Evolutionary conservation across 441 rosid genomes (phyloP).

Genomic region (Flueggea neowawraea): DNA sequence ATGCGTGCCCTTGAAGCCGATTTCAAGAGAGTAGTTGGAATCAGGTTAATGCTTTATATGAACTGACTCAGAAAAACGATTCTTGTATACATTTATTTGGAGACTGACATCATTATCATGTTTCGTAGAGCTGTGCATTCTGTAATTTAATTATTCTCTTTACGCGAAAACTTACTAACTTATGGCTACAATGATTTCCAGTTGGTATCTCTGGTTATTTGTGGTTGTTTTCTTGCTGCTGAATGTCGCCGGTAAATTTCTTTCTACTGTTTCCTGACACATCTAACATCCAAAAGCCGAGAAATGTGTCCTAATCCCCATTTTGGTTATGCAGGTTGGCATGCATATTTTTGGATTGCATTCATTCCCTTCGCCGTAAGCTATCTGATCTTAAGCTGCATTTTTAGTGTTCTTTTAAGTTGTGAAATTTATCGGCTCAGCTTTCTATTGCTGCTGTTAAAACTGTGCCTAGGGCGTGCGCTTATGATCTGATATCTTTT

Average conservation of each 20-base stretch:
- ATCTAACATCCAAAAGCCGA: too few species aligned
- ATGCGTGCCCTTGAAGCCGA: conserved; percentile 92
- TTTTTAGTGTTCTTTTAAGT: not conserved
- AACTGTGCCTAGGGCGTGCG: not conserved
- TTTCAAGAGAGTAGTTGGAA: conserved; percentile 91
- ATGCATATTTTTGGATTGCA: conserved; percentile 74
- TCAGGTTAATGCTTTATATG: conserved; percentile 41
- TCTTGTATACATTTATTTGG: not conserved
- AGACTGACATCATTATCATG: not conserved
- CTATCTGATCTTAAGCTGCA: not conserved
- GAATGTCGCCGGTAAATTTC: conserved; percentile 53
- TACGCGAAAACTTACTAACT: not conserved
- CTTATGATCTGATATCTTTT: not conserved
- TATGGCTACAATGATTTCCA: conserved; percentile 33
- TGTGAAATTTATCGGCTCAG: too few species aligned
- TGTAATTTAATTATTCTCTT: not conserved
- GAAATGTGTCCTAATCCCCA: not conserved
- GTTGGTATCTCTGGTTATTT: conserved; percentile 95
- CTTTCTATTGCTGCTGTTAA: too few species aligned
- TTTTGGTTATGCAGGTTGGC: conserved; percentile 55
- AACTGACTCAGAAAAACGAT: not conserved
- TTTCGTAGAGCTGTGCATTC: not conserved
- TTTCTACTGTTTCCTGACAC: not conserved
- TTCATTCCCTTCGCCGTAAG: conserved; percentile 76
- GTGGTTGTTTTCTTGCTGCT: conserved; percentile 79